phyloP scores from a whole-genome alignment of 2,329 filamentous ascomycete species.

The Hypoxylon sp. region DNA sequence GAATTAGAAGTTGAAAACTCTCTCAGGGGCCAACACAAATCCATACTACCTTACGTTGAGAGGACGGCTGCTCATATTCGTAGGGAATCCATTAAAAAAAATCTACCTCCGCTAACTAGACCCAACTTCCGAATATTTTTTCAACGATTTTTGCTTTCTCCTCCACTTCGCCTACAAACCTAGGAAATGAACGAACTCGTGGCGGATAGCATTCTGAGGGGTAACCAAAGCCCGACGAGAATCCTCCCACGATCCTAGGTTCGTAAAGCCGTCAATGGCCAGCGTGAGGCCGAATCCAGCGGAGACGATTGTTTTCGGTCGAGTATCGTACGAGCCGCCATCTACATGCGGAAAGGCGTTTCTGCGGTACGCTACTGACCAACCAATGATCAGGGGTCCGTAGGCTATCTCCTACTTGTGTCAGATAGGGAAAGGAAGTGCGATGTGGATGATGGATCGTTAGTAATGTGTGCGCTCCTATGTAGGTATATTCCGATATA shows the following conservation, averaged over 20 bases:
- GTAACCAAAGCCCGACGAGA: background rate
- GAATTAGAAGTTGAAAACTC: constrained; percentile 24
- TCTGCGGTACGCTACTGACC: too few relatives aligned
- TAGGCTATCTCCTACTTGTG: too few relatives aligned
- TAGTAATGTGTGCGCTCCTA: background rate
- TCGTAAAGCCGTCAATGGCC: background rate
- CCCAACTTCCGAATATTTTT: background rate
- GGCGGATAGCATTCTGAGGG: background rate
- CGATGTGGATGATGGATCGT: background rate
- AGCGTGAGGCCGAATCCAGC: background rate
- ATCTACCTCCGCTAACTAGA: background rate
- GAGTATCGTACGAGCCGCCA: background rate
- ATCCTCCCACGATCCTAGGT: background rate
- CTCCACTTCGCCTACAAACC: background rate
- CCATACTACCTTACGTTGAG: background rate
- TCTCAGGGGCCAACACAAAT: constrained; percentile 8
- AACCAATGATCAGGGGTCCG: too few relatives aligned
- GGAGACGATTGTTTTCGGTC: background rate
- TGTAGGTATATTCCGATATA: background rate
- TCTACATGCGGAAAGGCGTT: background rate
- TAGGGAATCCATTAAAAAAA: background rate
- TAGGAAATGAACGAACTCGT: background rate
- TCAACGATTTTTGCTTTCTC: background rate
- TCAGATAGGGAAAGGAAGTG: background rate
- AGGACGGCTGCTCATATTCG: background rate